Base-by-base conservation (phyloP, 1,139 yeast genomes). In the Wickerhamiella infanticola region DNA sequence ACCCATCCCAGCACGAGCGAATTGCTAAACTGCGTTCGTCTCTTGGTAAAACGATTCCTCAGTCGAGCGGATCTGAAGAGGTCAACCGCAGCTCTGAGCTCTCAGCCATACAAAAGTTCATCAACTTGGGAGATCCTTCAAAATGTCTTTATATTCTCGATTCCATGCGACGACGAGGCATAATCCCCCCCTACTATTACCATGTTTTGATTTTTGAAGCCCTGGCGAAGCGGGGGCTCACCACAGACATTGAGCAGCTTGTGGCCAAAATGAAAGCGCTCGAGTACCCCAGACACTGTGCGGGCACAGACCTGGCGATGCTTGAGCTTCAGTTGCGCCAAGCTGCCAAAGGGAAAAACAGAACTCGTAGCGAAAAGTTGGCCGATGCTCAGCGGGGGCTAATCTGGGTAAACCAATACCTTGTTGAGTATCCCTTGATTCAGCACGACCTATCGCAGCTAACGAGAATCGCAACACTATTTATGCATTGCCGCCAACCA, bases 261-360 rank as follows among this genome's bases (percentile, higher is more conserved):
- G 18, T 44, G 9, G 8, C 35, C 2, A 37, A 46, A 13, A 44
- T 53, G 35, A 40, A 23, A 9, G 39, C 44, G 8, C 45, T 36
- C 24, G 51, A 45, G 13, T 50, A 47, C 33, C 51, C 55, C 4
- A 35, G 47, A 23, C 56, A 53, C 40, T 51, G 55, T 31, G 55
- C 55, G 4, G 55, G 52, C 7, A 52, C 50, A 6, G 56, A 53
- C 37, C 37, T 53, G 36, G 47, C 52, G 11, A 43, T 52, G 41
- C 41, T 51, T 2, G 56, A 53, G 45, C 43, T 39, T 5, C 48
- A 50, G 37, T 31, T 47, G 24, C 45, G 45, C 11, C 44, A 38
- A 26, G 24, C 35, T 23, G 18, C 11, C 26, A 27, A 35, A 3
- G 39, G 13, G 11, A 13, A 25, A 27, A 33, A 4, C 31, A 37